A percentile compares a stretch with the other conserved stretches of the same genome.
Conservation (phyloP, 495 filamentous ascomycete species). For the Hypomontagnella monticulosa region DNA sequence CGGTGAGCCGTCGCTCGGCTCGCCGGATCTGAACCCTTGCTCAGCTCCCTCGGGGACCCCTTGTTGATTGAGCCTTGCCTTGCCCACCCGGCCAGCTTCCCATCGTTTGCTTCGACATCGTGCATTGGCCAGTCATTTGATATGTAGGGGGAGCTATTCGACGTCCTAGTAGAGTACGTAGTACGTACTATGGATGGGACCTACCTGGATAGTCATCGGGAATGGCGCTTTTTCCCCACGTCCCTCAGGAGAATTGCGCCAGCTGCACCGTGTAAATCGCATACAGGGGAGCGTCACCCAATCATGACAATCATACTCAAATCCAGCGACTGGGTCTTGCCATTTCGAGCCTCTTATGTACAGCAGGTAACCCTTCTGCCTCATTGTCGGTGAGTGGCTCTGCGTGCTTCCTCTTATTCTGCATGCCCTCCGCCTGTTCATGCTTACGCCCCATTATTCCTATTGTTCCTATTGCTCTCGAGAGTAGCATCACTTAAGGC, state of each 20-base stretch:
- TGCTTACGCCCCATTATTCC: constrained; percentile 22
- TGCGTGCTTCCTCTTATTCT: constrained; percentile 16
- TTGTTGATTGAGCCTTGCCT: constrained; percentile 33
- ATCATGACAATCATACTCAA: constrained; percentile 34
- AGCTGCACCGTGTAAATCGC: constrained; percentile 28
- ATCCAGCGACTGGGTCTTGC: constrained; percentile 26
- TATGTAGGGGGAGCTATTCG: constrained; percentile 1
- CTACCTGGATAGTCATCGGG: constrained; percentile 22
- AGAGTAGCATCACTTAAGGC: too few species aligned
- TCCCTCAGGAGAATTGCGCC: constrained; percentile 23
- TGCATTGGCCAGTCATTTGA: constrained; percentile 15
- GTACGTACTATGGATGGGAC: constrained; percentile 9
- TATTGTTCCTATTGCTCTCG: too few species aligned
- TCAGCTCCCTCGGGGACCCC: constrained; percentile 13
- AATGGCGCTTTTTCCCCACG: constrained; percentile 25
- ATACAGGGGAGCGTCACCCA: constrained; percentile 23
- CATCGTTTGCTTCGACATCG: constrained; percentile 27
- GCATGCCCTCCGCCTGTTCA: constrained; percentile 24
- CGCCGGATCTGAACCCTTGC: constrained; percentile 36
- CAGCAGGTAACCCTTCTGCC: constrained; percentile 28
- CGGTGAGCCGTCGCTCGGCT: constrained; percentile 34
- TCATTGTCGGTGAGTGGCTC: constrained; percentile 39
- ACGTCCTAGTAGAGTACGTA: constrained; percentile 2
- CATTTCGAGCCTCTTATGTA: constrained; percentile 34
- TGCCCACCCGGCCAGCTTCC: constrained; percentile 15